Base-by-base conservation (phyloP, 768 basidiomycete genomes). In the Xerocomus brunneocitrinus region DNA sequence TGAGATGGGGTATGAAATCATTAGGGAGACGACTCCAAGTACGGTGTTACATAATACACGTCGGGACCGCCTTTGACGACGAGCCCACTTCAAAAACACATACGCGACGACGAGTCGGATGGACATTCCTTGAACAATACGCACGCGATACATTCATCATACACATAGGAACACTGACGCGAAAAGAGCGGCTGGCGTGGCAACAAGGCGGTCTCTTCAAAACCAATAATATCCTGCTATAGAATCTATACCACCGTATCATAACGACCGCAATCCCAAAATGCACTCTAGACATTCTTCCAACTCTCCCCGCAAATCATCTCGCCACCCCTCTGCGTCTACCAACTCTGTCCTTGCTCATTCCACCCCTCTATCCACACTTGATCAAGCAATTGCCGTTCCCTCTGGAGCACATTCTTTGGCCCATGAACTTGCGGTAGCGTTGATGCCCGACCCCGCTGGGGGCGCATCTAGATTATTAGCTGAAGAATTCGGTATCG, bases 401-500 rank as follows among this genome's bases (percentile, higher is more conserved):
- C 65, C 58, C 31, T 67, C 67, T 13, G 67, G 67, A 10, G 56
- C 68, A 36, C 83, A 85, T 65, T 91, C 89, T 5, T 79, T 93
- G 31, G 91, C 91, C 5, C 90, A 93, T 69, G 91, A 93, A 64
- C 81, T 93, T 34, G 91, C 91, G 6, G 82, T 85, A 32, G 91
- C 91, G 9, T 77, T 93, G 50, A 88, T 91, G 83, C 91, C 90
- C 24, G 91, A 93, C 71, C 90, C 91, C 0, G 85, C 79, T 47
- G 76, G 81, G 27, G 82, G 87, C 50, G 41, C 69, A 25, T 91
- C 89, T 24, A 86, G 82, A 67, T 69, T 91, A 31, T 76, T 93
- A 5, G 88, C 88, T 12, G 91, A 92, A 70, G 91, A 93, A 68
- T 89, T 93, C 58, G 91, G 91, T 9, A 85, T 93, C 56, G 91